Evolutionary conservation across 768 basidiomycete genomes (phyloP), one percentile per base, ranked within the genome.

Genomic region (Tulasnella sp.): DNA sequence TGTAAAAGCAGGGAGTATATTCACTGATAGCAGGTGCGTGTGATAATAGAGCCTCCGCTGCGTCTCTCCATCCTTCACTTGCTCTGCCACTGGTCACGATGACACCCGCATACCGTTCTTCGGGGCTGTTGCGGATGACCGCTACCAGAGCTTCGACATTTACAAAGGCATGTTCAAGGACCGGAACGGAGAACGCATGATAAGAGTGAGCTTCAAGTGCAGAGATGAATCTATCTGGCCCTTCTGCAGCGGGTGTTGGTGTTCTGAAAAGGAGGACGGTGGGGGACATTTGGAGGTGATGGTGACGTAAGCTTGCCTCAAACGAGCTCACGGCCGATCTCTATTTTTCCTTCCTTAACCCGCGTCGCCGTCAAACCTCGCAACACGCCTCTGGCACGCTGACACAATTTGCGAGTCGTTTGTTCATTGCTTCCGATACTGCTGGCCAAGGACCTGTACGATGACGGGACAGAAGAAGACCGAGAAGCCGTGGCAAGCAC

Each of bases 401-500:
- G n/a, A n/a, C n/a, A n/a, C n/a, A n/a, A n/a, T n/a, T n/a, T n/a
- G n/a, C n/a, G n/a, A n/a, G n/a, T n/a, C n/a, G n/a, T n/a, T n/a
- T n/a, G n/a, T n/a, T n/a, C n/a, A n/a, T n/a, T n/a, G n/a, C n/a
- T n/a, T n/a, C n/a, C n/a, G 34, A 38, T 7, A 38, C 15, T 38
- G 34, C 15, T 38, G 15, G 34, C 15, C 15, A 38, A 15, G 34
- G 15, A 15, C 34, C 5, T 15, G 7, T 15, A 22, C 25, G 1
- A 63, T 63, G 62, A 38, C 62, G 15, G 29, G 46, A 2, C 29
- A 49, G 45, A 59, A 49, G 46, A 21, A 45, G 22, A 64, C 48
- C 19, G 92, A 93, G 69, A 89, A 89, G 65, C 87, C 92, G 0
- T 38, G 84, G 5, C 89, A 91, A 65, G 89, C 94, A 12, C 72